These are phyloP conservation scores for Ampelocalamus luodianensis DNA, from an alignment of 176 grass and related monocot genomes.

Conservation along the genomic window DNA sequence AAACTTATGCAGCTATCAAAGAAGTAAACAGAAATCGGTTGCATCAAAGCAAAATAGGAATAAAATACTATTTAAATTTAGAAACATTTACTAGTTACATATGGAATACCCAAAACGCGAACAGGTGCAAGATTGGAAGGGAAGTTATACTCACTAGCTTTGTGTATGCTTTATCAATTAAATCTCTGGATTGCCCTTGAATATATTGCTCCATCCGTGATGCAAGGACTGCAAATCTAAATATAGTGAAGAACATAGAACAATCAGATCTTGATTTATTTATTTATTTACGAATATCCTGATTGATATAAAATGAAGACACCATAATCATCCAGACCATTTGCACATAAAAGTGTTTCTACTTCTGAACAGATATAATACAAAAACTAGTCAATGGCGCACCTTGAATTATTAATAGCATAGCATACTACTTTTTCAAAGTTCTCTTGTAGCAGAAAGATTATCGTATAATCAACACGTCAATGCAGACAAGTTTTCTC, in stretches of 20 bases:
- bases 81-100: slow-evolving; percentile 6
- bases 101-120: slow-evolving; percentile 25
- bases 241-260: slow-evolving; percentile 35
- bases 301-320: slow-evolving; percentile 26
- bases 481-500: neutral
- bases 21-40: slow-evolving; percentile 26
- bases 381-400: neutral
- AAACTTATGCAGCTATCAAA: neutral
- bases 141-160: slow-evolving; percentile 74
- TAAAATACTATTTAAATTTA: slow-evolving; percentile 19
- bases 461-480: neutral
- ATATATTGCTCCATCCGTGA: slow-evolving; percentile 97
- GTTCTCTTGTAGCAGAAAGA: slow-evolving; percentile 4
- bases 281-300: slow-evolving; percentile 6
- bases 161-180: slow-evolving; percentile 95
- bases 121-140: slow-evolving; percentile 1
- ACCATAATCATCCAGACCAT: slow-evolving; percentile 12
- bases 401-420: neutral
- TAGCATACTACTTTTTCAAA: slow-evolving; percentile 21
- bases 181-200: slow-evolving; percentile 96
- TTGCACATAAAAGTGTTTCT: neutral
- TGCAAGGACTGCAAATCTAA: slow-evolving; percentile 89
- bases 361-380: slow-evolving; percentile 11
- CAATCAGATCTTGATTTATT: slow-evolving; percentile 24
- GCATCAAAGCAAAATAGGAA: slow-evolving; percentile 37